Base-by-base conservation (phyloP, 352 stramenopile species). In the Thalassiosira livingstoniorum region DNA sequence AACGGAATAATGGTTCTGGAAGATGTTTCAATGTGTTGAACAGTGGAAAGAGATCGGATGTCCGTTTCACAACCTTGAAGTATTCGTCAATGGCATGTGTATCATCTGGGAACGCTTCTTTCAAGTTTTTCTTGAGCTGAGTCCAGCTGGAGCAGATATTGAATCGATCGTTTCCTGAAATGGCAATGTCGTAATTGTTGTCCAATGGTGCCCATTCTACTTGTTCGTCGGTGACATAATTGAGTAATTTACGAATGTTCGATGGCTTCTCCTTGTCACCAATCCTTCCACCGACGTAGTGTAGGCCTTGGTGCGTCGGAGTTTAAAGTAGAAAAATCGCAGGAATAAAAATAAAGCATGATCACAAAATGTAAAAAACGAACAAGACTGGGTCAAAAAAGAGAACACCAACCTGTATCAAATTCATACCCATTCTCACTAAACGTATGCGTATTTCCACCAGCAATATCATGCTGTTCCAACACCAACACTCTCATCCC, bases 381-480 rank as follows among this genome's bases (percentile, higher is more conserved):
- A n/a, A n/a, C n/a, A n/a, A n/a, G n/a, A 7, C 29, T 15, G 7
- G 10, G 4, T 58, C 51, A 58, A 15, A 58, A 31, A 4, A 7
- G 51, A 25, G 29, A 58, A 58, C 5, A 58, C 21, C 29, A 43
- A 1, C 88, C 88, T 4, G 86, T 92, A 61, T 92, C 87, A 61
- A 93, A 93, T 47, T 92, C 88, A 66, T 83, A 93, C 15, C 72
- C 84, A 10, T 81, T 61, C 39, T 90, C 81, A 21, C 77, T 72
- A 77, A 93, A 93, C 10, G 75, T 90, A 39, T 92, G 88, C 4
- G 66, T 78, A 67, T 78, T 85, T 25, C 88, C 88, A 1, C 88
- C 88, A 15, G 78, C 83, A 27, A 89, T 75, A 75, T 91, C 73
- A 42, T 92, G 88, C 69, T 92, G 88, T 47, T 92, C 88, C 7